Percentiles rank a stretch among this genome's conserved stretches.
Evolutionary conservation across 768 basidiomycete genomes (phyloP).

Genomic region (Kondoa malvinella): DNA sequence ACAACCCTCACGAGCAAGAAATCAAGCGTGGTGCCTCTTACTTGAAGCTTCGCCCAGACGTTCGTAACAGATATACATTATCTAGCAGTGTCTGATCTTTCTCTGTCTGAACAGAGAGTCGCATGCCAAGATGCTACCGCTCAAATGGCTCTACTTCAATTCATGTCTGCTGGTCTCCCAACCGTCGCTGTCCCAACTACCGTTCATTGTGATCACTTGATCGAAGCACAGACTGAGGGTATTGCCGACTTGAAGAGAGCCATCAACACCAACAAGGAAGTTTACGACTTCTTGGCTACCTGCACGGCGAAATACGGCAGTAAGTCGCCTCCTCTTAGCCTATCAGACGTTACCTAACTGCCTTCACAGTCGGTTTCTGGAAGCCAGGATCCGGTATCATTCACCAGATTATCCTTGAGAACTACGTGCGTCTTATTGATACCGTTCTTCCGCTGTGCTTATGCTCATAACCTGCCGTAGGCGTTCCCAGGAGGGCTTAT

Average conservation of each 20-base stretch:
- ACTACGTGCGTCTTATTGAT: conserved; percentile 36
- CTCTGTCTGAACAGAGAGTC: too few relatives aligned
- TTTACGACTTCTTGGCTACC: conserved; percentile 72
- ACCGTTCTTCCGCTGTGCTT: conserved; percentile 32
- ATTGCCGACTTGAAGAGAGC: conserved; percentile 70
- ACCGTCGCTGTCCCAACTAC: conserved; percentile 53
- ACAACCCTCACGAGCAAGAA: conserved; percentile 54
- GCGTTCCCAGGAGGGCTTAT: conserved; percentile 19
- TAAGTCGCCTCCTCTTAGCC: not conserved
- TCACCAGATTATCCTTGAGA: conserved; percentile 91
- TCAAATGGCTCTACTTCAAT: conserved; percentile 59
- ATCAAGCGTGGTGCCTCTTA: conserved; percentile 27
- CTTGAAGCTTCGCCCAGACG: conserved; percentile 38
- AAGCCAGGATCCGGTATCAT: conserved; percentile 69
- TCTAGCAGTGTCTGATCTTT: conserved; percentile 71
- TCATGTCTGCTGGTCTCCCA: conserved; percentile 85
- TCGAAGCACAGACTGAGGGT: conserved; percentile 82
- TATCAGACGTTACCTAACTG: conserved; percentile 37
- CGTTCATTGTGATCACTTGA: conserved; percentile 96
- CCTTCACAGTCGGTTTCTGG: conserved; percentile 72
- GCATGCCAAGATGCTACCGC: conserved; percentile 41
- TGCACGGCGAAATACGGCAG: conserved; percentile 7
- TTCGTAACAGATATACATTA: conserved; percentile 75
- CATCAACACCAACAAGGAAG: conserved; percentile 76
- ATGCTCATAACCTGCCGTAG: conserved; percentile 29